Conservation (phyloP, 2,329 filamentous ascomycete species). For the Myriangium duriaei region DNA sequence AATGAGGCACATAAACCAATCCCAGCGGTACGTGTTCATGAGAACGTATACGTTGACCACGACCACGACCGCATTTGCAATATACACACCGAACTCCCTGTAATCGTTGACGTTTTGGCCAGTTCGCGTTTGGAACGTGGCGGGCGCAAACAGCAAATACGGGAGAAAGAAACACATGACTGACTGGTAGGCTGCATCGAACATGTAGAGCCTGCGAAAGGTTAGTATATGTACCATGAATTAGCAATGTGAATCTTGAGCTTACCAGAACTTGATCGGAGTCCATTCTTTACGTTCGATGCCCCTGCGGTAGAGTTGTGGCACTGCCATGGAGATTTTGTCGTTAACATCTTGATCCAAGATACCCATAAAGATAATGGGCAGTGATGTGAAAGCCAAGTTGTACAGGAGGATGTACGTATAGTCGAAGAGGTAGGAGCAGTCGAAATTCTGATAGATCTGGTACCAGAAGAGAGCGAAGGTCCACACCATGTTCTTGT, state of each 20-base stretch:
- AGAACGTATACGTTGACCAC: slow-evolving; percentile 91
- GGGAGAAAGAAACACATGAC: slow-evolving; percentile 88
- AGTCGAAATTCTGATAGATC: slow-evolving; percentile 90
- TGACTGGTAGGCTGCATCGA: slow-evolving; percentile 89
- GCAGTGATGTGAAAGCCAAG: slow-evolving; percentile 87
- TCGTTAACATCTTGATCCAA: slow-evolving; percentile 95
- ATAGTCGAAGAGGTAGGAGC: slow-evolving; percentile 94
- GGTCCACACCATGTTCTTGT: slow-evolving; percentile 99
- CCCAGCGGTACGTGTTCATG: slow-evolving; percentile 95
- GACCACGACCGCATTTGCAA: slow-evolving; percentile 71
- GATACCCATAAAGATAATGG: slow-evolving; percentile 90
- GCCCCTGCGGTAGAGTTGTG: slow-evolving; percentile 86
- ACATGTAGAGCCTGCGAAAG: slow-evolving; percentile 58
- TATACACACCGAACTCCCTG: slow-evolving; percentile 72
- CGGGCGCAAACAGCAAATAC: slow-evolving; percentile 62
- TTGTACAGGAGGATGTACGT: slow-evolving; percentile 97
- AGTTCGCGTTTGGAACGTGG: slow-evolving; percentile 55
- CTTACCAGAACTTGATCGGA: slow-evolving; percentile 88
- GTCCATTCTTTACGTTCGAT: slow-evolving; percentile 97
- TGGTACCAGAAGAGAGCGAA: slow-evolving; percentile 97
- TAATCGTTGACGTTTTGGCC: slow-evolving; percentile 70
- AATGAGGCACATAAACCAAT: slow-evolving; percentile 85
- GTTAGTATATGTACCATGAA: slow-evolving; percentile 2
- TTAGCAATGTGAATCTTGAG: slow-evolving; percentile 10
- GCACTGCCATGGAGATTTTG: slow-evolving; percentile 82